Evolutionary conservation across 2,329 filamentous ascomycete species (phyloP).

Genomic region (Pseudocercospora fuligena): DNA sequence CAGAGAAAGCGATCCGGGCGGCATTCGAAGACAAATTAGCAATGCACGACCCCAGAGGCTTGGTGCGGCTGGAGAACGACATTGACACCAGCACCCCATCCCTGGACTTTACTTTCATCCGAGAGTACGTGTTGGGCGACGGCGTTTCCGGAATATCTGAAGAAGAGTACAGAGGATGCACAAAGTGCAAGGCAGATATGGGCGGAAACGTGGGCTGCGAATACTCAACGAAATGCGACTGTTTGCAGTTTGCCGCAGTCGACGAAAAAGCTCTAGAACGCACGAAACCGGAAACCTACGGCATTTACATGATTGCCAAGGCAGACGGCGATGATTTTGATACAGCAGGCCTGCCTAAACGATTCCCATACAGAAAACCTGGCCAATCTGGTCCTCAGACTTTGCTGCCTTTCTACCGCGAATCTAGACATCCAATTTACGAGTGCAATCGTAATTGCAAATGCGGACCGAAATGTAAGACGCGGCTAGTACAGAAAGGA

Average conservation of each 20-base stretch:
- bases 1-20: slow-evolving; percentile 43
- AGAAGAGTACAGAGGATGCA: slow-evolving; percentile 69
- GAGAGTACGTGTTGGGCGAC: slow-evolving; percentile 61
- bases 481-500: slow-evolving; percentile 76
- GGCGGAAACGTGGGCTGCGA: slow-evolving; percentile 63
- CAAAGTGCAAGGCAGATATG: slow-evolving; percentile 62
- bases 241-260: slow-evolving; percentile 66
- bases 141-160: slow-evolving; percentile 65
- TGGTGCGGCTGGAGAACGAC: slow-evolving; percentile 56
- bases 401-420: slow-evolving; percentile 47
- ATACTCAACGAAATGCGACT: slow-evolving; percentile 66
- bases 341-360: slow-evolving; percentile 49
- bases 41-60: slow-evolving; percentile 30
- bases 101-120: slow-evolving; percentile 70
- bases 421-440: slow-evolving; percentile 64
- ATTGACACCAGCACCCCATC: slow-evolving; percentile 62
- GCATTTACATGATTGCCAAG: slow-evolving; percentile 25
- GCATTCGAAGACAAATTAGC: slow-evolving; percentile 44
- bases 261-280: slow-evolving; percentile 45
- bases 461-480: slow-evolving; percentile 69
- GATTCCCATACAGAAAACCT: slow-evolving; percentile 66
- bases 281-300: slow-evolving; percentile 29
- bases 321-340: slow-evolving; percentile 37
- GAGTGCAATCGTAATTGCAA: slow-evolving; percentile 77
- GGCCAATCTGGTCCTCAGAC: slow-evolving; percentile 31